Evolutionary conservation across 768 basidiomycete genomes (phyloP).

Genomic region (Leccinum incarnatum): DNA sequence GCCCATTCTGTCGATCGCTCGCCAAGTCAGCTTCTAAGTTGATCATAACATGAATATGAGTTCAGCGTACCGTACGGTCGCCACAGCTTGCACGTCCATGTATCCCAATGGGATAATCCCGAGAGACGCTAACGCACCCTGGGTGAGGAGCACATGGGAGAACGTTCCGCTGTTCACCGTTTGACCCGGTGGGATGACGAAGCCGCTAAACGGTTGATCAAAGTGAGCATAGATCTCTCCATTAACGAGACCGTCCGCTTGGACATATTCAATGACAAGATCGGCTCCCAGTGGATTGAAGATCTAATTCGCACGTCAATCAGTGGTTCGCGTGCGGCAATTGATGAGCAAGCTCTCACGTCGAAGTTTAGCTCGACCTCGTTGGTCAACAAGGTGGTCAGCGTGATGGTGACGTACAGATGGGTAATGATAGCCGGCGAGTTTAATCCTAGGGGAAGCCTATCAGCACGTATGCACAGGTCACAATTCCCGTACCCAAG

Average conservation of each 20-base stretch:
- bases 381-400: constrained; percentile 48
- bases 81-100: constrained; percentile 52
- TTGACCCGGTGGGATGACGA: constrained; percentile 54
- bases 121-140: constrained; percentile 57
- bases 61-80: constrained; percentile 38
- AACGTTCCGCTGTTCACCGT: constrained; percentile 63
- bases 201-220: constrained; percentile 50
- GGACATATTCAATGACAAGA: constrained; percentile 54
- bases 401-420: constrained; percentile 51
- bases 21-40: background rate
- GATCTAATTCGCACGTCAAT: constrained; percentile 31
- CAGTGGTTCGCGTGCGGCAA: background rate
- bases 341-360: constrained; percentile 33
- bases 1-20: constrained; percentile 36
- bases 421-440: constrained; percentile 57
- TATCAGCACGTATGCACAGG: background rate
- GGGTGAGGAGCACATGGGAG: constrained; percentile 52
- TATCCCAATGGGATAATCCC: constrained; percentile 52
- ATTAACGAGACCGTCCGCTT: constrained; percentile 51
- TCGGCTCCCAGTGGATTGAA: constrained; percentile 58
- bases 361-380: constrained; percentile 56
- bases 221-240: constrained; percentile 59
- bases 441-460: constrained; percentile 38
- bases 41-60: background rate
- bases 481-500: background rate